Evolutionary conservation across 192 early-diverging fungal species (phyloP).

Genomic region (Rhizophagus prolifer): DNA sequence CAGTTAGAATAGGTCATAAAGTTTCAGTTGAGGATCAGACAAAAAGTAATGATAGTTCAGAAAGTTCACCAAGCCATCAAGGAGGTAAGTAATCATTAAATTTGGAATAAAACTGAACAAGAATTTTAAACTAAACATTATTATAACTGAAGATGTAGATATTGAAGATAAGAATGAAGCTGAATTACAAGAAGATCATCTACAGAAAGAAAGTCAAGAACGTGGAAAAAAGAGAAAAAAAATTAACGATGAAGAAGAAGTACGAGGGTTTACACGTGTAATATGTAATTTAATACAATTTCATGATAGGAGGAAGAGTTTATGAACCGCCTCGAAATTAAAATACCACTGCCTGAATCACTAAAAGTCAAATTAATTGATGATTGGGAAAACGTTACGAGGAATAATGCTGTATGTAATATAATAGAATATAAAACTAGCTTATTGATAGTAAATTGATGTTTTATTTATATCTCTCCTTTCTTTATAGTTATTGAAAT

Average conservation of each 20-base stretch:
- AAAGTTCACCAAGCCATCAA: not conserved
- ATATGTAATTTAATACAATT: not conserved
- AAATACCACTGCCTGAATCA: constrained; percentile 1
- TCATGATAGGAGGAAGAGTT: constrained; percentile 3
- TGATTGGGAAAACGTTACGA: constrained; percentile 19
- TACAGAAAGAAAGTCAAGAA: not conserved
- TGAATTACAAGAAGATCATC: not conserved
- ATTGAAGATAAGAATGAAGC: not conserved
- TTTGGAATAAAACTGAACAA: not conserved
- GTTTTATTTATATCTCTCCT: not conserved
- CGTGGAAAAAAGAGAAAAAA: not conserved
- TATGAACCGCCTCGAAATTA: constrained; percentile 14
- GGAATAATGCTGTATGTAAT: constrained; percentile 1
- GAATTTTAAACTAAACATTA: not conserved
- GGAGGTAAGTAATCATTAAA: not conserved
- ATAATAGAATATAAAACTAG: not conserved
- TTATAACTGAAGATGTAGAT: not conserved
- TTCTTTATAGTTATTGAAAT: constrained; percentile 3
- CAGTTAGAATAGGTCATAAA: not conserved
- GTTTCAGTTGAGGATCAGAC: not conserved
- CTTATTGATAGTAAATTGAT: not conserved
- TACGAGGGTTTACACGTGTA: not conserved
- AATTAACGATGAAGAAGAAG: constrained; percentile 8
- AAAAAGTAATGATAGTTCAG: not conserved
- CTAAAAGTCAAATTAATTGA: constrained; percentile 3